Base-by-base conservation (phyloP, 2,329 filamentous ascomycete species). In the Ophiostoma pallidulum region DNA sequence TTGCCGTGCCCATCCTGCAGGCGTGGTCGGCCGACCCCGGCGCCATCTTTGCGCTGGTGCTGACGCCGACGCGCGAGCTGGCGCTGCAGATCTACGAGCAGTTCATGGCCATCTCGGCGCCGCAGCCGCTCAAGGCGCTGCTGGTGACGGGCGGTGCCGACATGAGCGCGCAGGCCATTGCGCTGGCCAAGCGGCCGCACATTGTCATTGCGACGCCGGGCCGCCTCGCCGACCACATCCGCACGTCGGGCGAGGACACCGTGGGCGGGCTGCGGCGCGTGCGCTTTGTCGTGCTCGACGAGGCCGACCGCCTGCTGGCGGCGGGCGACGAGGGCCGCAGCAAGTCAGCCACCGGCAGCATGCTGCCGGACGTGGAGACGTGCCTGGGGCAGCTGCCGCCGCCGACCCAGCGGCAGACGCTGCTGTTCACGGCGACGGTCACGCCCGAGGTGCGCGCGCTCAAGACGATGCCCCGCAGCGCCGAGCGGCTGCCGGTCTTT, bases 81-180 rank as follows among this genome's bases (percentile, higher is more conserved):
- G 92, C 92, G 4, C 76, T 97, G 19, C 92, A 98, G 62, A 96
- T 98, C 42, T 94, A 84, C 63, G 92, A 98, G 67, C 92, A 98
- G 64, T 83, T 97, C 69, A 88, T 88, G 61, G 92, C 92, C 13
- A 88, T 98, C 47, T 91, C 88, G 3, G 81, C 89, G 4, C 84
- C 86, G 0, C 88, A 95, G 59, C 85, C 82, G 48, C 77, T 98
- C 56, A 95, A 95, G 64, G 82, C 85, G 4, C 74, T 91, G 38
- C 75, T 98, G n/a, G 76, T 98, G 36, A 97, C 88, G 1, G 92
- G 92, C 43, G 92, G 92, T 32, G 80, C 85, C 26, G 91, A 98
- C 62, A 96, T 97, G 87, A 80, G 88, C 42, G 70, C 82, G 13
- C 92, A 98, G 66, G 91, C 92, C 8, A 83, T 94, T 53, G 84